Evolutionary conservation across 176 grass and related monocot species (phyloP).

Genomic region (Zoysia japonica): DNA sequence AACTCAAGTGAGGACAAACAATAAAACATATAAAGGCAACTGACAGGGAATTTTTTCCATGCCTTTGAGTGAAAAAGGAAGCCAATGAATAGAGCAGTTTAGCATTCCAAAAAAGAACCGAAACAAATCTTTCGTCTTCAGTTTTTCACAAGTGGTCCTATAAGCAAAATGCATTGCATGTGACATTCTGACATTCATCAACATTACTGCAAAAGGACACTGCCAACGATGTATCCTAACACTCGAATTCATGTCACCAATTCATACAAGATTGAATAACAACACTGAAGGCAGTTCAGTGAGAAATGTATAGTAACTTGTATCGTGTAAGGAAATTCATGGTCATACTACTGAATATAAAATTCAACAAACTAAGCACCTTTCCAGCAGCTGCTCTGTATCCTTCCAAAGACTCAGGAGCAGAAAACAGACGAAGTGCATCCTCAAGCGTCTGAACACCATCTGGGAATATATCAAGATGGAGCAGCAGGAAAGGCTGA

Average conservation of each 20-base stretch:
- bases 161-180: slow-evolving; percentile 15
- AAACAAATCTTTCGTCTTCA: neutral
- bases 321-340: slow-evolving; percentile 17
- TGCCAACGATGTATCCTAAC: neutral
- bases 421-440: slow-evolving; percentile 75
- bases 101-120: neutral
- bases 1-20: neutral
- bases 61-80: neutral
- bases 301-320: neutral
- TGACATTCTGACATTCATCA: neutral
- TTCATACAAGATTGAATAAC: neutral
- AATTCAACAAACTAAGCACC: slow-evolving; percentile 47
- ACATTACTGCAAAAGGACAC: neutral
- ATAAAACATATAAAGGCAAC: neutral
- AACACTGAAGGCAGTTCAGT: neutral
- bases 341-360: slow-evolving; percentile 8
- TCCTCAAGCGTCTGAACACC: slow-evolving; percentile 69
- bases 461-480: slow-evolving; percentile 95
- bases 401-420: slow-evolving; percentile 88
- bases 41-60: neutral
- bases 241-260: neutral
- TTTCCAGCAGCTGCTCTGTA: slow-evolving; percentile 87
- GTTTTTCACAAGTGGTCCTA: neutral
- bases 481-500: slow-evolving; percentile 88
- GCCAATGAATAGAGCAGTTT: neutral